These are phyloP conservation scores for Trypethelium eluteriae DNA, from an alignment of 495 filamentous ascomycete genomes.

Conservation along the genomic window DNA sequence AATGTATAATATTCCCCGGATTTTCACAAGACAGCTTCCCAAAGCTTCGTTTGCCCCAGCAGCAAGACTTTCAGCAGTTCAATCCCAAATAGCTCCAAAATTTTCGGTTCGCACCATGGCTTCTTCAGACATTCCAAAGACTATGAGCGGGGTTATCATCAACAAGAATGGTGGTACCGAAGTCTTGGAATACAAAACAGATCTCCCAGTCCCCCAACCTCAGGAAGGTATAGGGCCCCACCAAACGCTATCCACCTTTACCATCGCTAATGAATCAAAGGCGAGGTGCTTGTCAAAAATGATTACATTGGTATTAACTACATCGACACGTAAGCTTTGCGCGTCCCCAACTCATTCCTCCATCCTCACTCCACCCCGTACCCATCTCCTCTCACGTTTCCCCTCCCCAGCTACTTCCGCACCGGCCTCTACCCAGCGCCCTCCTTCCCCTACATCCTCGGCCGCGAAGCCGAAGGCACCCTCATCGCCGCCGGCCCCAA, in stretches of 20 bases:
- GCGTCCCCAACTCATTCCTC: constrained; percentile 4
- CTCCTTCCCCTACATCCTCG: constrained; percentile 66
- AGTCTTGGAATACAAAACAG: constrained; percentile 65
- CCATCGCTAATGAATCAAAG: background rate
- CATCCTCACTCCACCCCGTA: background rate
- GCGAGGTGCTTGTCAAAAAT: constrained; percentile 75
- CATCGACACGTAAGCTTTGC: constrained; percentile 58
- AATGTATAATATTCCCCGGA: background rate
- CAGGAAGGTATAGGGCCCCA: constrained; percentile 42
- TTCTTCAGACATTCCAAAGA: constrained; percentile 44
- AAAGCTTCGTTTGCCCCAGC: background rate
- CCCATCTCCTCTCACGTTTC: constrained; percentile 14
- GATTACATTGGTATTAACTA: constrained; percentile 81
- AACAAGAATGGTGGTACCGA: constrained; percentile 70
- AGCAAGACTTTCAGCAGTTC: constrained; percentile 4
- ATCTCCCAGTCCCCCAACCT: constrained; percentile 67
- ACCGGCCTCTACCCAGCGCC: constrained; percentile 72
- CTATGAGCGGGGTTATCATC: constrained; percentile 70
- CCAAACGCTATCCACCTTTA: background rate
- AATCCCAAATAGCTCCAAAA: background rate
- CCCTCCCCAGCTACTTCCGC: constrained; percentile 66
- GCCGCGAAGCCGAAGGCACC: constrained; percentile 69
- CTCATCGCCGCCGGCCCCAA: constrained; percentile 48
- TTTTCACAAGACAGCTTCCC: constrained; percentile 1
- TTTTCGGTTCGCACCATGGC: constrained; percentile 37